Base-by-base conservation (phyloP, 2,329 filamentous ascomycete species). In the Alternaria infectoria region DNA sequence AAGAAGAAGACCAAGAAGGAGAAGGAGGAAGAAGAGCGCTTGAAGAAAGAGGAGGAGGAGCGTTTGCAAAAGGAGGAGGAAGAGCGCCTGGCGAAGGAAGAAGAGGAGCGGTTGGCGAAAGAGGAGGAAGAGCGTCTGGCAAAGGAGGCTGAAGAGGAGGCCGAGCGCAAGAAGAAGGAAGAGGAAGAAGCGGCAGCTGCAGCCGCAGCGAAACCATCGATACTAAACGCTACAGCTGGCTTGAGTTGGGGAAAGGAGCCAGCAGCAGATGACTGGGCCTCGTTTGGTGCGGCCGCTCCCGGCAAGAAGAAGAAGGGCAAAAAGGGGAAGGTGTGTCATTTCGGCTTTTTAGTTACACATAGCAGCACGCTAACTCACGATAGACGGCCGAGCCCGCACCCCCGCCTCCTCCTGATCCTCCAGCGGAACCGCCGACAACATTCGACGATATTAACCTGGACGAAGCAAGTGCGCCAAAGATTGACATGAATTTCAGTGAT, bases 391-490 rank as follows among this genome's bases (percentile, higher is more conserved):
- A 77, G 45, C 59, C 73, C 50, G 64, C 64, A 59, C 69, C 73
- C 61, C 74, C 73, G 56, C 76, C 73, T 59, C 71, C 75, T 66
- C 74, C 72, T 57, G 70, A 69, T 59, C 73, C 75, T 60, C 72
- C 77, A 46, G 65, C 65, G 51, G 74, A 46, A 30, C 57, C 70
- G 65, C 77, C 80, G 58, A 81, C 80, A 71, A 81, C 79, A 56
- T 83, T 84, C 66, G 81, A 84, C 69, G 81, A 83, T 57, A 80
- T 84, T 69, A 77, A 79, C 70, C 74, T 84, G 68, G 77, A 84
- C 77, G 80, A 85, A 59, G 72, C 66, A 36, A 67, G 63, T 49
- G 81, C 79, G 55, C 83, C 83, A 21, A 83, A 84, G 73, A 79
- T 85, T 67, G 82, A 84, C 62, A 76, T 85, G 64, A 81, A 80